Evolutionary conservation across 495 filamentous ascomycete species (phyloP).

Genomic region (Daldinia vernicosa): DNA sequence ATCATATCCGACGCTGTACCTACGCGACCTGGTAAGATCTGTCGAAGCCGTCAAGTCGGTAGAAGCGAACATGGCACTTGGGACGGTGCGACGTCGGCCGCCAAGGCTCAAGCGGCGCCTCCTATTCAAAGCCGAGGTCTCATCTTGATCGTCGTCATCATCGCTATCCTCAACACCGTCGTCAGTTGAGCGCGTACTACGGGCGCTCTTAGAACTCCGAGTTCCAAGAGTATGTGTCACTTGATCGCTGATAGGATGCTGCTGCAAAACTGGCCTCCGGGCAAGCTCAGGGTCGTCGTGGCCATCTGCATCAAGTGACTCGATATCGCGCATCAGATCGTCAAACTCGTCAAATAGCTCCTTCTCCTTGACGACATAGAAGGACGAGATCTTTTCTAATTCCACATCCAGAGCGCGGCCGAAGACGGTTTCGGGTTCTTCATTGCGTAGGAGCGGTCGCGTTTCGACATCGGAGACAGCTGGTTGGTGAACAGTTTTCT

Average conservation of each 20-base stretch:
- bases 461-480: conserved; percentile 75
- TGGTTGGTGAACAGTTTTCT: conserved; percentile 74
- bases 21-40: conserved; percentile 58
- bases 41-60: conserved; percentile 66
- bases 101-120: conserved; percentile 45
- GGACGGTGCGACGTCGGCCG: conserved; percentile 52
- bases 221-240: conserved; percentile 42
- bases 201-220: conserved; percentile 48
- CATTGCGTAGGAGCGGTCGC: conserved; percentile 76
- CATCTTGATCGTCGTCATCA: conserved; percentile 62
- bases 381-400: conserved; percentile 90
- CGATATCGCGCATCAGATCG: conserved; percentile 78
- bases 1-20: conserved; percentile 70
- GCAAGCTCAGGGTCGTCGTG: conserved; percentile 64
- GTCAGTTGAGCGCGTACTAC: conserved; percentile 57
- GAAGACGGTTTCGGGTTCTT: conserved; percentile 82
- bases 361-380: conserved; percentile 85
- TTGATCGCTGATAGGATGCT: conserved; percentile 52
- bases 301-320: conserved; percentile 71
- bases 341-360: conserved; percentile 85
- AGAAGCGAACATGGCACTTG: conserved; percentile 52
- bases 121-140: conserved; percentile 63
- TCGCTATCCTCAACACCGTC: conserved; percentile 60
- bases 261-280: conserved; percentile 44
- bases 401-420: conserved; percentile 83